Evolutionary conservation across 2,329 filamentous ascomycete genomes (phyloP).

Genomic region (Nigrospora oryzae): DNA sequence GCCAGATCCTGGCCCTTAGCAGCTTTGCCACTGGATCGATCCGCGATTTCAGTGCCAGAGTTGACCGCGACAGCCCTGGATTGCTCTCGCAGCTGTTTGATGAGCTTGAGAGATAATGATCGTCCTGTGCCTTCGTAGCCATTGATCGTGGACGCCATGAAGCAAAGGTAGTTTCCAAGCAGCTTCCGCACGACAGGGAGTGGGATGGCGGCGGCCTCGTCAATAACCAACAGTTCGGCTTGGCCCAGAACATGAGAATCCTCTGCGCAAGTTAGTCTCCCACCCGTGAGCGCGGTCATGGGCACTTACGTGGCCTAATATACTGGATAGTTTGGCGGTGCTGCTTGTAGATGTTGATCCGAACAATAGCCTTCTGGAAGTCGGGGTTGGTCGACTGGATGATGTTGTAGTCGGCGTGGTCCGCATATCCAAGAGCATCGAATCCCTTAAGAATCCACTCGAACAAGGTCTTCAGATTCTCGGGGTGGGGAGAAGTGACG

Average conservation of each 20-base stretch:
- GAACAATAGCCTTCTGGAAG: conserved; percentile 97
- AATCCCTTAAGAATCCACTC: conserved; percentile 99
- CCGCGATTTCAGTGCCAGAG: conserved; percentile 55
- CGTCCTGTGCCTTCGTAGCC: conserved; percentile 96
- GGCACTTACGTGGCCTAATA: conserved; percentile 61
- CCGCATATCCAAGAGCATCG: conserved; percentile 84
- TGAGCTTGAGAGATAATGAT: conserved; percentile 89
- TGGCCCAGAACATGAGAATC: conserved; percentile 93
- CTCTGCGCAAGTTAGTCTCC: conserved; percentile 26
- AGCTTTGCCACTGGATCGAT: conserved; percentile 69
- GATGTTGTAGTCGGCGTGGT: conserved; percentile 95
- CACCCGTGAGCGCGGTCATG: no score
- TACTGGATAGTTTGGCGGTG: conserved; percentile 98
- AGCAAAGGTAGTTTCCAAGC: conserved; percentile 93
- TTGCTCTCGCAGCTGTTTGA: conserved; percentile 93
- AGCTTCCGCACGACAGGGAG: conserved; percentile 86
- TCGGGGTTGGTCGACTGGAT: conserved; percentile 97
- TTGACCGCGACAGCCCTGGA: conserved; percentile 57
- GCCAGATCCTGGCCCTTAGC: conserved; percentile 53
- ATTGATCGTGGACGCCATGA: conserved; percentile 99
- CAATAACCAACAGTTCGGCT: conserved; percentile 90
- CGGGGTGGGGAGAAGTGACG: conserved; percentile 93
- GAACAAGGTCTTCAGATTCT: conserved; percentile 97
- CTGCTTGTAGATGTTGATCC: conserved; percentile 89
- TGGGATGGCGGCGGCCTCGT: conserved; percentile 95